Conservation (phyloP, 306 rosid species). For the Sicyos edulis region DNA sequence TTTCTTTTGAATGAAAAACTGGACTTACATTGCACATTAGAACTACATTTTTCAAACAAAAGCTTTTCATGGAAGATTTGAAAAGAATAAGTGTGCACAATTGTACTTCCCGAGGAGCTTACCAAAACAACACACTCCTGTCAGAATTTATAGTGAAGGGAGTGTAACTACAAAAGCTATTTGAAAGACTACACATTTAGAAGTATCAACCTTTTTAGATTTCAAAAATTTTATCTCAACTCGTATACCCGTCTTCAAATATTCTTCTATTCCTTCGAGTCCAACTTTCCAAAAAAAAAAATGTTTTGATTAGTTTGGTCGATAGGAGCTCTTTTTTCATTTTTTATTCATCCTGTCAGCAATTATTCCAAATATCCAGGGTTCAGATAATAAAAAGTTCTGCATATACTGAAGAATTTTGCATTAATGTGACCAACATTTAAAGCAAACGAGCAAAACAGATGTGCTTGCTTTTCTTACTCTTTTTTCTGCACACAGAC, state of each 20-base stretch:
- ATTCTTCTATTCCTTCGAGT: background rate
- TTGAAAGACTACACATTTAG: background rate
- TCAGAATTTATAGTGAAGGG: background rate
- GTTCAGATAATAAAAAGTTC: background rate
- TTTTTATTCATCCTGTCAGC: background rate
- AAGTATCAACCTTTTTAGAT: background rate
- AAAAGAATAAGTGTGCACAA: background rate
- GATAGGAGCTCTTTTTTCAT: background rate
- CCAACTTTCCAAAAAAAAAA: background rate
- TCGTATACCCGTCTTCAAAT: background rate
- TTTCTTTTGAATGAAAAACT: background rate
- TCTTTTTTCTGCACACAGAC: background rate
- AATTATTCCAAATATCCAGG: background rate
- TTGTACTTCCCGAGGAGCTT: background rate
- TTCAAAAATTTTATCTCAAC: background rate
- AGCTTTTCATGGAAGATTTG: background rate
- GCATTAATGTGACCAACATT: background rate
- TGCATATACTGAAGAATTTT: background rate
- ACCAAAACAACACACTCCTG: background rate
- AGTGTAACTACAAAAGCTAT: background rate
- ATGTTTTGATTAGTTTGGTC: background rate
- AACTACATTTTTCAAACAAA: background rate
- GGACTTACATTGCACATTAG: background rate
- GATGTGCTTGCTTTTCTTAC: background rate
- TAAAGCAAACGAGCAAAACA: background rate